These are phyloP conservation scores for Botrytis hyacinthi DNA, from an alignment of 2,329 filamentous ascomycete genomes.

Conservation along the genomic window DNA sequence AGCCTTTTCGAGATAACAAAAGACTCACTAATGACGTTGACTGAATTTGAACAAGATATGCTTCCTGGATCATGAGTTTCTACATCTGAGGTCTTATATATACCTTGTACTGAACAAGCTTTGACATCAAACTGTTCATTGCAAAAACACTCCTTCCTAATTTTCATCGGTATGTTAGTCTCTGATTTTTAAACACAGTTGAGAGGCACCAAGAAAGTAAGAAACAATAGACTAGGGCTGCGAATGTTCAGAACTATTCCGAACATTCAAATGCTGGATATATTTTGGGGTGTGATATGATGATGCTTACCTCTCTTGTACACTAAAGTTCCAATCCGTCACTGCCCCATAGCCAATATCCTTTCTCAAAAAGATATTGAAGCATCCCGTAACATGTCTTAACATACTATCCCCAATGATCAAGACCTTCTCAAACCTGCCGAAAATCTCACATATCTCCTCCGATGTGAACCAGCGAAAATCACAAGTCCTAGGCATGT, in stretches of 20 bases:
- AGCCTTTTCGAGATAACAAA: no score
- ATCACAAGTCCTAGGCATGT: conserved; percentile 46
- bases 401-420: conserved; percentile 51
- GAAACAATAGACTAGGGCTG: no score
- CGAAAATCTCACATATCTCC: conserved; percentile 47
- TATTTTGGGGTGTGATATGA: background rate
- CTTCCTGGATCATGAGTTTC: conserved; percentile 44
- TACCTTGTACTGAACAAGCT: conserved; percentile 49
- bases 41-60: conserved; percentile 41
- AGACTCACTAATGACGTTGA: conserved; percentile 42
- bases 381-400: conserved; percentile 47
- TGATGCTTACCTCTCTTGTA: conserved; percentile 40
- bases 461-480: conserved; percentile 49
- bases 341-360: conserved; percentile 50
- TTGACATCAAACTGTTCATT: conserved; percentile 50
- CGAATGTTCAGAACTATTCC: background rate
- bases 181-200: no score
- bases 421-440: conserved; percentile 47
- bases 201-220: background rate
- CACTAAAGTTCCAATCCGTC: conserved; percentile 50
- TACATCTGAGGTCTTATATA: conserved; percentile 48
- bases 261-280: no score
- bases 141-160: conserved; percentile 46
- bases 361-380: conserved; percentile 47
- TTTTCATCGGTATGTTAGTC: background rate